These are phyloP conservation scores for Gracilariopsis chorda DNA, from an alignment of 23 red algal species.

Conservation along the genomic window DNA sequence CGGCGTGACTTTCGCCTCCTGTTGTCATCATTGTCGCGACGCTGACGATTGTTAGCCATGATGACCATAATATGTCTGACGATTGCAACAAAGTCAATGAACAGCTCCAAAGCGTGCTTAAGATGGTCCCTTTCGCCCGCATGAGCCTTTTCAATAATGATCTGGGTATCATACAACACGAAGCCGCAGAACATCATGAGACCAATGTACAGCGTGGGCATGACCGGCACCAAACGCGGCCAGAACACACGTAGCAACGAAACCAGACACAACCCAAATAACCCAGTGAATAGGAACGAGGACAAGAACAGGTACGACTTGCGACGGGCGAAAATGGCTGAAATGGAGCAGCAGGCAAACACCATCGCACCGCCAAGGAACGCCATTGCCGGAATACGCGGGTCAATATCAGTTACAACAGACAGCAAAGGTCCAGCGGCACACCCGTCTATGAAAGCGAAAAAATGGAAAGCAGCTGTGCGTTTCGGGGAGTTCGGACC, in stretches of 20 bases:
- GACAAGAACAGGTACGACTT: constrained; percentile 79
- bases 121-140: constrained; percentile 71
- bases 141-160: constrained; percentile 86
- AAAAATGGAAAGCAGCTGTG: constrained; percentile 17
- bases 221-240: background rate
- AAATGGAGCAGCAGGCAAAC: constrained; percentile 71
- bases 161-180: constrained; percentile 93
- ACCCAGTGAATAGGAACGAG: constrained; percentile 39
- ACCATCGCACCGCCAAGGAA: constrained; percentile 56
- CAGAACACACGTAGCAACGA: constrained; percentile 20
- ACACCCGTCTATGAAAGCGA: constrained; percentile 8
- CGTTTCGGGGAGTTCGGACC: constrained; percentile 1
- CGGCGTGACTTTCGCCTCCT: background rate
- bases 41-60: constrained; percentile 63
- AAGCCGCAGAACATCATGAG: constrained; percentile 90
- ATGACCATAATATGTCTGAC: constrained; percentile 82
- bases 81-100: constrained; percentile 90
- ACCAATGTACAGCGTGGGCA: constrained; percentile 70
- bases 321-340: constrained; percentile 69
- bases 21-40: constrained; percentile 15
- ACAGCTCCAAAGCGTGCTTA: constrained; percentile 74
- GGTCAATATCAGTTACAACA: constrained; percentile 43
- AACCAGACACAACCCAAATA: constrained; percentile 64
- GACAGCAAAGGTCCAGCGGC: constrained; percentile 50
- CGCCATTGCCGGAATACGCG: constrained; percentile 24